Percentiles rank a stretch among this genome's conserved stretches.
These are phyloP conservation scores for Stephania yunnanensis DNA, from an alignment of 164 flowering plant species.

Conservation along the genomic window DNA sequence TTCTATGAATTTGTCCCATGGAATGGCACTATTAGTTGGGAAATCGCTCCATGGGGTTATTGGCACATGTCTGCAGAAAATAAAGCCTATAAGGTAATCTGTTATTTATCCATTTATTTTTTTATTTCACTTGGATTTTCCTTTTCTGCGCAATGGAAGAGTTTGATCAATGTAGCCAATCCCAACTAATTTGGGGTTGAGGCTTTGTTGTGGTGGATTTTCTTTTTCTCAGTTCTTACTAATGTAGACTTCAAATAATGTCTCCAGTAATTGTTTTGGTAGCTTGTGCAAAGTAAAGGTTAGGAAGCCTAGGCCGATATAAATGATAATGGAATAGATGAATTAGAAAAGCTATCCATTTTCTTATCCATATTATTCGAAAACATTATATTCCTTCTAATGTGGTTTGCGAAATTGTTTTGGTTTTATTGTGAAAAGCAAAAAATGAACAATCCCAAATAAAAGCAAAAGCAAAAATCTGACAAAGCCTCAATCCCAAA, in stretches of 20 bases:
- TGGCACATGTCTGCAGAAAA: slow-evolving; percentile 82
- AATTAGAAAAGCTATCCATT: background rate
- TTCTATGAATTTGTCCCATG: slow-evolving; percentile 99
- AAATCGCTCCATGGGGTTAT: slow-evolving; percentile 80
- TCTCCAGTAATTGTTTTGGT: background rate
- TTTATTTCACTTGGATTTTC: background rate
- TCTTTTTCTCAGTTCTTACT: background rate
- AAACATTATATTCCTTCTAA: background rate
- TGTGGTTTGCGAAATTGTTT: background rate
- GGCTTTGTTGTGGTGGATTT: no score
- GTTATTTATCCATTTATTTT: background rate
- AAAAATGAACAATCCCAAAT: no score
- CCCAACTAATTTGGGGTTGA: no score
- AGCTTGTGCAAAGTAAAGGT: background rate
- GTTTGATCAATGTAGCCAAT: no score
- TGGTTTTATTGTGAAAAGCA: no score
- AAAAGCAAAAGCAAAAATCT: no score
- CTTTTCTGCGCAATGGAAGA: background rate
- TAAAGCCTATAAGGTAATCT: slow-evolving; percentile 52
- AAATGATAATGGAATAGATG: background rate
- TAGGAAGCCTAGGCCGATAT: background rate
- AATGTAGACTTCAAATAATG: background rate
- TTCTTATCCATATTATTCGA: background rate
- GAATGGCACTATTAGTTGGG: slow-evolving; percentile 84
- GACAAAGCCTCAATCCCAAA: no score